Evolutionary conservation across 768 basidiomycete species (phyloP), one percentile per base, ranked within the genome.

Genomic region (Pulveroboletus sp.): DNA sequence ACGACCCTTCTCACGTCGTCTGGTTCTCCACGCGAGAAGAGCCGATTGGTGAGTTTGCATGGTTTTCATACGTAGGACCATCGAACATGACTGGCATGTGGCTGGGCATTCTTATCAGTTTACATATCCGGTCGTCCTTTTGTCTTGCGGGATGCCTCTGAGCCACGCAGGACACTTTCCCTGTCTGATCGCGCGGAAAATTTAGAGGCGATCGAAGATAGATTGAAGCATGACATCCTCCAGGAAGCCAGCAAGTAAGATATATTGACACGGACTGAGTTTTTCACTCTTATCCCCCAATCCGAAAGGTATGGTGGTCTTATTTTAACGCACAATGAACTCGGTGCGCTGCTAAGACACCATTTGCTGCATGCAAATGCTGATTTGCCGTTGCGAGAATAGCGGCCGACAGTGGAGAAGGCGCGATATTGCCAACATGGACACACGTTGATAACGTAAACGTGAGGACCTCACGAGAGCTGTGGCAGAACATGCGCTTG

Each of bases 21-120:
- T 99, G 93, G 93, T 92, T 98, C 68, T 96, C 89, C 24, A 96
- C 95, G 12, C 79, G 96, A 57, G 96, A 99, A 68, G 96, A 98
- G 63, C 93, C 94, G 5, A 82, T 95, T 45, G 82, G 93, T 92
- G 67, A 53, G 83, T 74, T 19, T 27, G 17, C 41, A 20, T 29
- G 27, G 17, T 27, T 29, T 29, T 42, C 17, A 29, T 20, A 19
- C 26, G 27, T 13, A 10, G 12, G 19, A 29, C 17, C 24, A 13
- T 42, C 29, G 17, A 17, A 42, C 11, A 6, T 42, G 27, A 43
- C 58, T 31, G 19, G 40, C 24, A 22, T n/a, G 44, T n/a, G 24
- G 17, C 38, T 34, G 37, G 23, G 40, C 20, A 12, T 17, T 51
- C 55, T 62, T 55, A 35, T 48, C 50, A 71, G 83, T 92, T 36